Base-by-base conservation (phyloP, 192 early-diverging fungal genomes). In the Coemansia sp. region DNA sequence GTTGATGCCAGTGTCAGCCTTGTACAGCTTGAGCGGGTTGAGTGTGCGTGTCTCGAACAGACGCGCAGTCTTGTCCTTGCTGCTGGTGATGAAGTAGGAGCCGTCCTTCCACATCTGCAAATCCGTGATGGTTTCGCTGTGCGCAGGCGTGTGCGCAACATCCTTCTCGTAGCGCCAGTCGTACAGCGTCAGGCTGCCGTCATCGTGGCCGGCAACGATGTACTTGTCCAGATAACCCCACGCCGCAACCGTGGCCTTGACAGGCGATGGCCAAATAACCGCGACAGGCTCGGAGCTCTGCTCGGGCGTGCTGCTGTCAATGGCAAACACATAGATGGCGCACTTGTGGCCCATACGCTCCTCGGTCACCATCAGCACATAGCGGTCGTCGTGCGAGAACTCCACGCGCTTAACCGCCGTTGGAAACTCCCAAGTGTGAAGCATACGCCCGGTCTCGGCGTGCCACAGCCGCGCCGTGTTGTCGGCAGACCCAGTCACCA, bases 161-260 rank as follows among this genome's bases (percentile, higher is more conserved):
- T 83, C 76, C 43, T 90, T 85, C 54, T 94, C 93, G 76, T 89
- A 88, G 82, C 90, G 85, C 80, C 93, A 90, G 78, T 97, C 92
- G 85, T 89, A 96, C 72, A 93, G 84, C n/a, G 91, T 85, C 67
- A 99, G 85, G 8, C 84, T 88, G 51, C 97, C 97, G 82, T 99
- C 89, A 61, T 96, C 95, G 68, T 97, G 95, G 32, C 96, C 95
- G 47, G 88, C 92, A 71, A 95, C 88, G 71, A 99, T 95, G 76
- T 91, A 91, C 72, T 91, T 94, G 87, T 99, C 93, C 0, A 97
- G 85, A 74, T 89, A 85, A 52, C 93, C 88, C 98, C 98, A 99
- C 5, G 84, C 88, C 11, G 98, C 96, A 41, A 94, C 91, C 52
- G 94, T 96, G 56, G 90, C 93, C 84, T 98, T 98, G 65, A 91